Conservation (phyloP, 2,329 filamentous ascomycete species). For the Phaeomoniella chlamydospora region DNA sequence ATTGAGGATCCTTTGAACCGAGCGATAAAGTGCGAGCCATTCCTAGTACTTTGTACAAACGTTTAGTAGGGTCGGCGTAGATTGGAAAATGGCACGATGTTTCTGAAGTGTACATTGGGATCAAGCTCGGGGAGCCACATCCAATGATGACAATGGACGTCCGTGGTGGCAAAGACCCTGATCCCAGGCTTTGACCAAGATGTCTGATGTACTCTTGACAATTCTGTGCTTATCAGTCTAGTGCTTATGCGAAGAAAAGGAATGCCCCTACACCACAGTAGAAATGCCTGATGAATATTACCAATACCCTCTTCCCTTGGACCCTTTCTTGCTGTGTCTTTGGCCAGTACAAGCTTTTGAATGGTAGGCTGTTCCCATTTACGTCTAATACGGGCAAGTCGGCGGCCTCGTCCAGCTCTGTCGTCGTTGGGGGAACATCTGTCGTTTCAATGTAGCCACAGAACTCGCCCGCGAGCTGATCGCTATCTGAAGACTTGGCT, state of each 20-base stretch:
- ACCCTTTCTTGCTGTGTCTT: background rate
- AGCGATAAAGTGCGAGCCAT: constrained; percentile 52
- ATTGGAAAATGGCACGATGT: constrained; percentile 58
- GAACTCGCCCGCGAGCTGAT: background rate
- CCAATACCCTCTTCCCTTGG: constrained; percentile 37
- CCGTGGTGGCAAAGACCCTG: constrained; percentile 28
- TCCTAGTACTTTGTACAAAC: constrained; percentile 51
- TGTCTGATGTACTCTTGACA: constrained; percentile 61
- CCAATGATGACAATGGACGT: constrained; percentile 58
- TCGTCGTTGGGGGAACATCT: background rate
- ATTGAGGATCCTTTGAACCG: constrained; percentile 45
- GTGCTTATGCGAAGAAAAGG: background rate
- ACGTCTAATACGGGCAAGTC: background rate
- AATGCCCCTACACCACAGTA: constrained; percentile 57
- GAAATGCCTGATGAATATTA: constrained; percentile 67
- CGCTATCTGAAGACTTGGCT: background rate
- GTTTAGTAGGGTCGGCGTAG: constrained; percentile 58
- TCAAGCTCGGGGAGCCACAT: constrained; percentile 55
- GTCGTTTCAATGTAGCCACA: background rate
- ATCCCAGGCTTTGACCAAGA: constrained; percentile 44
- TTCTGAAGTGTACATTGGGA: constrained; percentile 48
- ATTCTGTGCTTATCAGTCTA: constrained; percentile 33
- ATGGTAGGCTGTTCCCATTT: background rate
- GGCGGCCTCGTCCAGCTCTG: background rate
- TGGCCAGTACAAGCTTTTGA: background rate